Conservation (phyloP, 2,329 filamentous ascomycete genomes). For the Stemphylium vesicarium region DNA sequence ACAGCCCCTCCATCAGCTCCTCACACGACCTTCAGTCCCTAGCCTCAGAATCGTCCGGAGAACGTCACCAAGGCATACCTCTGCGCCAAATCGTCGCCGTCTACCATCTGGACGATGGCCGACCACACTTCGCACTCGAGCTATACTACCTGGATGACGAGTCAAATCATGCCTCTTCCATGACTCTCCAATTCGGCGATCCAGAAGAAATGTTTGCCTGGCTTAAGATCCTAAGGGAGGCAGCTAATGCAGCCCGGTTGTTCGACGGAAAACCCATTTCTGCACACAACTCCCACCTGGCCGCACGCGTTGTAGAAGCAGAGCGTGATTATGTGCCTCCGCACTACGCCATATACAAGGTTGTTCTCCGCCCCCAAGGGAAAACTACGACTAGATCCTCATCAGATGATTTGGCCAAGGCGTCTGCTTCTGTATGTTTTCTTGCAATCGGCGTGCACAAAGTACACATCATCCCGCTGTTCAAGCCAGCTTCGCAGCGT, state of each 20-base stretch:
- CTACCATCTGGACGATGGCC: conserved; percentile 70
- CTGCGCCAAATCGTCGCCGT: conserved; percentile 71
- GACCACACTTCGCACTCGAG: conserved; percentile 70
- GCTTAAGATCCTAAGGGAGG: conserved; percentile 67
- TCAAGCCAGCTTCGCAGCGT: conserved; percentile 62
- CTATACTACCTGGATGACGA: conserved; percentile 73
- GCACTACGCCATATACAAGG: conserved; percentile 72
- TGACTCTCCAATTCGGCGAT: conserved; percentile 69
- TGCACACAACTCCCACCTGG: conserved; percentile 66
- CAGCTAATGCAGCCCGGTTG: conserved; percentile 62
- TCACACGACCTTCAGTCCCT: conserved; percentile 65
- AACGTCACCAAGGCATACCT: conserved; percentile 64
- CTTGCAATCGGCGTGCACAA: conserved; percentile 73
- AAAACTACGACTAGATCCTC: conserved; percentile 65
- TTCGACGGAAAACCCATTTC: conserved; percentile 61
- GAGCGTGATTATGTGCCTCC: conserved; percentile 72
- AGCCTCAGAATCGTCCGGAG: conserved; percentile 56
- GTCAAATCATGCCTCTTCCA: conserved; percentile 63
- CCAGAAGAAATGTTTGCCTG: conserved; percentile 70
- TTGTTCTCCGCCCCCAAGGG: conserved; percentile 66
- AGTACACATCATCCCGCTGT: conserved; percentile 70
- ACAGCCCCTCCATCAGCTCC: conserved; percentile 65
- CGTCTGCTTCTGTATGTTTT: conserved; percentile 70
- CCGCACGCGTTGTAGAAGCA: conserved; percentile 66
- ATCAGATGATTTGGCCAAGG: conserved; percentile 70